These are phyloP conservation scores for Candida succiphila DNA, from an alignment of 805 yeast genomes.

Conservation along the genomic window DNA sequence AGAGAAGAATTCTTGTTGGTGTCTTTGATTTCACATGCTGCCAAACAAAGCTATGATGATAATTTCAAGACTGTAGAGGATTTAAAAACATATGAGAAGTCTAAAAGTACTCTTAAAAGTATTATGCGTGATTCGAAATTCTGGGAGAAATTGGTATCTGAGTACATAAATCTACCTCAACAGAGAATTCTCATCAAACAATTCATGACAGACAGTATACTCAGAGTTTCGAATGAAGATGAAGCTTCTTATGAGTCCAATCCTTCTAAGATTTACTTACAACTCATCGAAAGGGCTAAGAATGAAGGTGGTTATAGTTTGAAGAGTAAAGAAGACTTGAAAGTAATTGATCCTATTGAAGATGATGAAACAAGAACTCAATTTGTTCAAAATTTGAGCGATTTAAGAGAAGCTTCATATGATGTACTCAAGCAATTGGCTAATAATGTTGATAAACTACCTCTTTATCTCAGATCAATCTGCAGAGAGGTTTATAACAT, in stretches of 20 bases:
- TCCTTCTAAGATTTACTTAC: constrained; percentile 49
- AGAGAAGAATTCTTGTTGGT: constrained; percentile 67
- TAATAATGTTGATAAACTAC: constrained; percentile 29
- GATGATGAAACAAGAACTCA: constrained; percentile 61
- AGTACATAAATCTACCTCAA: constrained; percentile 35
- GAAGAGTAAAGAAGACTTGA: constrained; percentile 11
- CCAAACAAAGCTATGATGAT: constrained; percentile 29
- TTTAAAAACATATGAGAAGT: constrained; percentile 16
- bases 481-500: constrained; percentile 31
- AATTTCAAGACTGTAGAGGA: constrained; percentile 6
- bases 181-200: constrained; percentile 36
- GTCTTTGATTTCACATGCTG: constrained; percentile 40
- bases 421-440: constrained; percentile 44
- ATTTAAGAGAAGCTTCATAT: constrained; percentile 60
- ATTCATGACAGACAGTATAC: constrained; percentile 28
- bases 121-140: constrained; percentile 10
- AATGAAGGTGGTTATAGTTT: constrained; percentile 2
- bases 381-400: constrained; percentile 67
- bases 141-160: constrained; percentile 36
- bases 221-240: constrained; percentile 31
- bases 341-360: constrained; percentile 57
- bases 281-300: constrained; percentile 27
- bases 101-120: constrained; percentile 10
- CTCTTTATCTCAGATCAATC: constrained; percentile 47
- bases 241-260: constrained; percentile 69